Evolutionary conservation across 371 early-diverging fungal species (phyloP), one percentile per base, ranked within the genome.

Genomic region (Apophysomyces sp.): DNA sequence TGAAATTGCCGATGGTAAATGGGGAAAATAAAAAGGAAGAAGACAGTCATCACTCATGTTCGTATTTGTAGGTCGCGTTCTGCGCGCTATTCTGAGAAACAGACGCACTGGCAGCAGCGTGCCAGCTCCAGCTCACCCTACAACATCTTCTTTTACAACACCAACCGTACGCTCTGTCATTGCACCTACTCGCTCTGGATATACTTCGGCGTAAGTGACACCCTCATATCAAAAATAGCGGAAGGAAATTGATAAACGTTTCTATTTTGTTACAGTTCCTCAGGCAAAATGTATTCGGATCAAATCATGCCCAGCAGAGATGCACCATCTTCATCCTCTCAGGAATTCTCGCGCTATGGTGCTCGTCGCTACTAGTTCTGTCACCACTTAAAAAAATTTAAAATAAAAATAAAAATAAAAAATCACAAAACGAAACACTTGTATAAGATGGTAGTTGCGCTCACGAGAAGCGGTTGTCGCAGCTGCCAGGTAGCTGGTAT

Each of bases 1-100:
- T 31, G 70, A 71, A 39, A 51, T 74, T 28, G 76, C 77, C 21
- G 78, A 78, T 71, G 79, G 80, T 75, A 68, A 67, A 56, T 11
- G 28, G 36, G 5, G 32, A 29, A 44, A 18, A 34, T 5, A 18
- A 3, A 4, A 24, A 3, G 29, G 24, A 11, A 4, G 8, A 13
- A 3, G 16, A 29, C 24, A 44, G 26, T 41, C 26, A 54, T n/a
- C 0, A 58, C 29, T 27, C 7, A 16, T 24, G 32, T 60, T 4
- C 16, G 26, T 30, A 4, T 18, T n/a, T 41, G 39, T 62, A 77
- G 78, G 74, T 37, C 68, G 69, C 44, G 56, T 71, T 27, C 49
- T 79, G 34, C 72, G 80, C 41, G 67, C 67, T 27, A 61, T 72
- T 12, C 58, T 79, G 30, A 68, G 80, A 62, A 66, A 66, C 16